A percentile compares a stretch with the other conserved stretches of the same genome.
Conservation (phyloP, 202 grass and related monocot genomes). For the Brachypodium distachyon region DNA sequence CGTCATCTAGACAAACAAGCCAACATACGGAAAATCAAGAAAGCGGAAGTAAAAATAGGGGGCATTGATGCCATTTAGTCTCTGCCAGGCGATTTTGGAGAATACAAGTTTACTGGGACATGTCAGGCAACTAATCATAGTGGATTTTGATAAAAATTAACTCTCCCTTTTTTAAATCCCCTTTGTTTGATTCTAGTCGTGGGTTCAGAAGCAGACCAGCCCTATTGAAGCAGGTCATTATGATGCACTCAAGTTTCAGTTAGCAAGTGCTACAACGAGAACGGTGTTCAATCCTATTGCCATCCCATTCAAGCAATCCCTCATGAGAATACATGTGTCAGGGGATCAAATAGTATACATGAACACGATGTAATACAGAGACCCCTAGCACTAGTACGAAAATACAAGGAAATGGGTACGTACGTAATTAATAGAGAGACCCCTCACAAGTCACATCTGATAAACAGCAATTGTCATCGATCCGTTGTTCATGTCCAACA, state of each 20-base stretch:
- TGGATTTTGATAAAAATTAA: neutral
- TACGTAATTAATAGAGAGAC: too few relatives aligned
- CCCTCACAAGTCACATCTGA: too few relatives aligned
- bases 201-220: neutral
- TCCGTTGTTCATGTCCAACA: too few relatives aligned
- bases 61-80: neutral
- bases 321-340: neutral
- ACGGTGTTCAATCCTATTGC: neutral
- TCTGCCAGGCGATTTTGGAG: neutral
- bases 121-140: neutral
- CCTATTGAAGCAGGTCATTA: neutral
- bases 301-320: neutral
- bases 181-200: neutral
- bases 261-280: neutral
- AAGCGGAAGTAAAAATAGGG: neutral
- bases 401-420: too few relatives aligned
- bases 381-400: too few relatives aligned
- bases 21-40: neutral
- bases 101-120: neutral
- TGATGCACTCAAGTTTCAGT: neutral
- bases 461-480: too few relatives aligned
- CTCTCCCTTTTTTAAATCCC: neutral
- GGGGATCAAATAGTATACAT: neutral
- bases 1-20: conserved; percentile 67
- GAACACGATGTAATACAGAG: neutral